Evolutionary conservation across 345 rosid genomes (phyloP), one percentile per base, ranked within the genome.

Genomic region (Aquilaria sinensis): DNA sequence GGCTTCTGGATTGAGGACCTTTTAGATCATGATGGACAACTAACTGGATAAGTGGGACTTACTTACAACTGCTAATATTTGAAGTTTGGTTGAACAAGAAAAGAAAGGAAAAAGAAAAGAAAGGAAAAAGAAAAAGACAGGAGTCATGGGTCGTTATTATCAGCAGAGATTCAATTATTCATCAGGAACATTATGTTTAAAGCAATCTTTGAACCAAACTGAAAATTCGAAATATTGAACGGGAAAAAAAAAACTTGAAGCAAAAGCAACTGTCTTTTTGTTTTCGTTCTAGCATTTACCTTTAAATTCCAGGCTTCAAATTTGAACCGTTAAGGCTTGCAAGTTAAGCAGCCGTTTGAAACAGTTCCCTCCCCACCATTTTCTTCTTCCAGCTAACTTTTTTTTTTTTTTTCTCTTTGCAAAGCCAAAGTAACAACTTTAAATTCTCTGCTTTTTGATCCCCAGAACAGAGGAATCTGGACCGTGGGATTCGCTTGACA

Each of bases 261-360:
- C 37, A 62, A 74, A 78, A 63, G 78, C 77, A 79, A 82, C 80
- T 82, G 78, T 73, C 78, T 67, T 62, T 59, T 3, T 66, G 29
- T 54, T 37, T 57, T 43, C 50, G 54, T 62, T 59, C 55, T 43
- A 71, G 60, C 62, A 78, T 69, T 78, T 67, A 78, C 74, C 82
- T 81, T 76, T 67, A 72, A 60, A 55, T 46, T 62, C 53, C 48
- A 56, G 57, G 60, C 58, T 70, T 85, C 70, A 80, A 80, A 79
- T 68, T 77, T 53, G 77, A 75, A 79, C 49, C 64, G 70, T 62
- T 61, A 57, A 64, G 43, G 59, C 34, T 31, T 49, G 16, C 53
- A 37, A 47, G 65, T 52, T 63, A 49, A 43, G 30, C 41, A 53
- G 43, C 56, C 58, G 63, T 74, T 72, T 60, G 72, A 79, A 68